Evolutionary conservation across 768 basidiomycete species (phyloP).

Genomic region (Boletus sensibilis): DNA sequence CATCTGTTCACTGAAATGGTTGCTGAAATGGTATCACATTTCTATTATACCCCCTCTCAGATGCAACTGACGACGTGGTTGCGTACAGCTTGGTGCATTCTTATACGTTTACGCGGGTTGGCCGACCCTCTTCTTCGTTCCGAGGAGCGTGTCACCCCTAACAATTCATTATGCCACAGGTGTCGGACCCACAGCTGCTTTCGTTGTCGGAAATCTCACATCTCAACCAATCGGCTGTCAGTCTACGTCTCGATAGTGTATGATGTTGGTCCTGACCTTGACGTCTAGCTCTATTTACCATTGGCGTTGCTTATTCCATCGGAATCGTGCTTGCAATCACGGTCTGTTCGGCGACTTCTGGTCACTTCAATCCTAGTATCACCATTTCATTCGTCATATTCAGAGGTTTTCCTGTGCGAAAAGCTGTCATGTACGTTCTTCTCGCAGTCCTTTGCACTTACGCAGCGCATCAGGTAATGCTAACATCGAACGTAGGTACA

Average conservation of each 20-base stretch:
- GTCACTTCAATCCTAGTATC: constrained; percentile 67
- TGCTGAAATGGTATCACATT: constrained; percentile 52
- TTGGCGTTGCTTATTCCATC: constrained; percentile 57
- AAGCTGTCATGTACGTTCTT: constrained; percentile 47
- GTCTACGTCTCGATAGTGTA: constrained; percentile 20
- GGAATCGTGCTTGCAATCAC: constrained; percentile 60
- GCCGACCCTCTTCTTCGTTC: constrained; percentile 5
- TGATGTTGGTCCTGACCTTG: background rate
- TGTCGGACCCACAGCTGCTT: constrained; percentile 53
- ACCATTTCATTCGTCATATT: constrained; percentile 52
- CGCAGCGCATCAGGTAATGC: background rate
- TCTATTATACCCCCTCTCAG: background rate
- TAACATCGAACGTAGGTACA: constrained; percentile 47
- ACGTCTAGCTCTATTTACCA: constrained; percentile 49
- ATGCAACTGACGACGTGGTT: constrained; percentile 5
- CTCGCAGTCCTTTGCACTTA: constrained; percentile 4
- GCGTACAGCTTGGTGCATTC: constrained; percentile 54
- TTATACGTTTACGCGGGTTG: constrained; percentile 56
- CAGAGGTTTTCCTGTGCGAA: constrained; percentile 52
- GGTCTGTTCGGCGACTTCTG: constrained; percentile 52
- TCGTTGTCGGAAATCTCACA: constrained; percentile 46
- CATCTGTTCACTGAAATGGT: constrained; percentile 60
- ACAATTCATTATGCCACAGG: constrained; percentile 32
- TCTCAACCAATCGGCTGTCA: constrained; percentile 49
- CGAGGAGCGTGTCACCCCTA: background rate